Evolutionary conservation across 371 early-diverging fungal genomes (phyloP), one percentile per base, ranked within the genome.

Genomic region (Conidiobolus incongruus): DNA sequence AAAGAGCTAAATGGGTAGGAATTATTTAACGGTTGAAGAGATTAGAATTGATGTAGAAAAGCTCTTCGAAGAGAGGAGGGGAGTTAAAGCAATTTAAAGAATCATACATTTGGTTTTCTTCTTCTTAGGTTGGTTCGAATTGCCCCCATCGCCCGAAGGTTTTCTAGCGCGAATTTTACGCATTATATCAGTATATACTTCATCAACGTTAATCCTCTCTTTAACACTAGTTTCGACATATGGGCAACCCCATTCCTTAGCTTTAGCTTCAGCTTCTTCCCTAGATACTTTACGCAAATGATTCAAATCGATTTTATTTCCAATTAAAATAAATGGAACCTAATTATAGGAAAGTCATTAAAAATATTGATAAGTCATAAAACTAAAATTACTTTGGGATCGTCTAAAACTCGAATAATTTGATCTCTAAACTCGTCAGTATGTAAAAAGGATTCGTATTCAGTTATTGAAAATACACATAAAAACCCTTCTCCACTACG

Each of bases 401-500:
- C 81, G 48, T 85, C 85, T 45, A 86, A 53, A 10, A 89, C 86
- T 47, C 90, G 68, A 40, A 75, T 63, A 45, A 89, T 86, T 54
- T 86, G 87, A 44, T 86, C 87, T 48, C 85, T 64, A 53, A 88
- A 84, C 51, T 83, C 84, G 44, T 78, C 73, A 2, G 83, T 77
- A 57, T 82, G 74, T 43, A 62, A 66, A 55, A 90, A 77, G 1
- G 73, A 73, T 59, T 83, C 84, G 48, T 66, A 64, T 55, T 86
- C 87, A 48, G 72, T 71, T 10, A 90, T 62, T 20, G 82, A 81
- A 53, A 84, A 90, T 12, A 87, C 80, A 48, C 81, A 81, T 23
- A 87, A 57, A 52, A 90, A 90, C 4, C 91, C 91, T 59, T 90
- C 87, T 3, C 87, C 87, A 26, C 75, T 73, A 4, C 87, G 72